Percentiles rank a stretch among this genome's conserved stretches.
Evolutionary conservation across 1,284 basidiomycete genomes (phyloP).

Genomic region (Stereum hirsutum): DNA sequence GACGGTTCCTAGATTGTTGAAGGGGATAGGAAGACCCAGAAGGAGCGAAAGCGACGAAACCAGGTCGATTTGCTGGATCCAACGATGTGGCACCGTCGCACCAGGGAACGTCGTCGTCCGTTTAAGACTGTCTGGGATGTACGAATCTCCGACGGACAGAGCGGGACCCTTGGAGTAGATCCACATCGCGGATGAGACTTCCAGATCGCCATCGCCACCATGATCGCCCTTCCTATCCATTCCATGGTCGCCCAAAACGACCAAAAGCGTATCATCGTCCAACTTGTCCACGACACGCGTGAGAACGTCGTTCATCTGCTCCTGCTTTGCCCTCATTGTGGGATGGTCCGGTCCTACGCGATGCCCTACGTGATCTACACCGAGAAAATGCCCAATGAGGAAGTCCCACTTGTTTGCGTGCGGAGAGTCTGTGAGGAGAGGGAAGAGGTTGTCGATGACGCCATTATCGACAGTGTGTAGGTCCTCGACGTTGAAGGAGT

Average conservation of each 20-base stretch:
- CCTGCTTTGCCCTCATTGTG: slow-evolving; percentile 78
- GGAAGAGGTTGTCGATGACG: slow-evolving; percentile 78
- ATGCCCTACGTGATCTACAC: slow-evolving; percentile 96
- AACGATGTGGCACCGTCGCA: slow-evolving; percentile 44
- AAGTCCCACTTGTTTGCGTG: slow-evolving; percentile 66
- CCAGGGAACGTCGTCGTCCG: slow-evolving; percentile 57
- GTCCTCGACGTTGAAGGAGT: slow-evolving; percentile 99
- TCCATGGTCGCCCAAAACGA: slow-evolving; percentile 94
- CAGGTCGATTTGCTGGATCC: slow-evolving; percentile 90
- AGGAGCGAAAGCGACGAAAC: slow-evolving; percentile 88
- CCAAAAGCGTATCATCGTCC: slow-evolving; percentile 80
- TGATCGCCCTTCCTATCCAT: slow-evolving; percentile 97
- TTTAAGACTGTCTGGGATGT: slow-evolving; percentile 38
- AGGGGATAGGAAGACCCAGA: slow-evolving; percentile 90
- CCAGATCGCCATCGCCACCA: slow-evolving; percentile 84
- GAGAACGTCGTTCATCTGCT: slow-evolving; percentile 84
- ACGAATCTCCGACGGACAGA: slow-evolving; percentile 24
- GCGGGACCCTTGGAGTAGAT: slow-evolving; percentile 71
- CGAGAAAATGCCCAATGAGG: slow-evolving; percentile 91
- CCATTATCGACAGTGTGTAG: slow-evolving; percentile 93
- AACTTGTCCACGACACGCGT: slow-evolving; percentile 55
- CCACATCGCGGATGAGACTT: slow-evolving; percentile 87
- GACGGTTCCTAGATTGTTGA: slow-evolving; percentile 87
- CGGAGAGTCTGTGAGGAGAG: slow-evolving; percentile 43
- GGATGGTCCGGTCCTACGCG: slow-evolving; percentile 86